Conservation (phyloP, 148 eudicot species). For the Rhododendron henanense region DNA sequence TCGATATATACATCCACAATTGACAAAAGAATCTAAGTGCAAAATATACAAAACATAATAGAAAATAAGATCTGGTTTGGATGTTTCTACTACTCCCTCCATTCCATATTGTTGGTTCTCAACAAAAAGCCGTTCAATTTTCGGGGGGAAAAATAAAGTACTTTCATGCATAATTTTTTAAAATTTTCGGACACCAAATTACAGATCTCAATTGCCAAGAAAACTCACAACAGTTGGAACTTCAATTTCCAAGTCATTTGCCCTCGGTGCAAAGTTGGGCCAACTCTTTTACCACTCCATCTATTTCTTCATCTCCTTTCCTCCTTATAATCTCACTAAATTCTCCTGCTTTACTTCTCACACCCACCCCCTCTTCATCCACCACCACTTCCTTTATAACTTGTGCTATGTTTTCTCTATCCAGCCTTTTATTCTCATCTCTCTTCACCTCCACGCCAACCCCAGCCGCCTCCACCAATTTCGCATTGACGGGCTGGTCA, state of each 20-base stretch:
- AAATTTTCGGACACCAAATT: too few relatives aligned
- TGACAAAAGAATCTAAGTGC: too few relatives aligned
- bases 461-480: conserved; percentile 20
- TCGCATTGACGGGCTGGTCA: conserved; percentile 30
- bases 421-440: conserved; percentile 12
- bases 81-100: too few relatives aligned
- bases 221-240: too few relatives aligned
- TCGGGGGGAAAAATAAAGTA: too few relatives aligned
- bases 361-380: conserved; percentile 8
- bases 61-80: too few relatives aligned
- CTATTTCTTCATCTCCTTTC: conserved; percentile 12
- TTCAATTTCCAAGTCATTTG: not conserved
- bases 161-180: too few relatives aligned
- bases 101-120: too few relatives aligned
- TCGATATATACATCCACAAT: too few relatives aligned
- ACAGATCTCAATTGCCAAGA: too few relatives aligned
- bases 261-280: not conserved
- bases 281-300: not conserved
- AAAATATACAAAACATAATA: too few relatives aligned
- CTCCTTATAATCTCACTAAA: not conserved
- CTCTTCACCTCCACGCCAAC: conserved; percentile 20
- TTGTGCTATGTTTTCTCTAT: conserved; percentile 12
- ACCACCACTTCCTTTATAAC: conserved; percentile 17
- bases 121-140: too few relatives aligned
- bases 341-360: conserved; percentile 18